Evolutionary conservation across 2,329 filamentous ascomycete genomes (phyloP).

Genomic region (Davidsoniella australis): DNA sequence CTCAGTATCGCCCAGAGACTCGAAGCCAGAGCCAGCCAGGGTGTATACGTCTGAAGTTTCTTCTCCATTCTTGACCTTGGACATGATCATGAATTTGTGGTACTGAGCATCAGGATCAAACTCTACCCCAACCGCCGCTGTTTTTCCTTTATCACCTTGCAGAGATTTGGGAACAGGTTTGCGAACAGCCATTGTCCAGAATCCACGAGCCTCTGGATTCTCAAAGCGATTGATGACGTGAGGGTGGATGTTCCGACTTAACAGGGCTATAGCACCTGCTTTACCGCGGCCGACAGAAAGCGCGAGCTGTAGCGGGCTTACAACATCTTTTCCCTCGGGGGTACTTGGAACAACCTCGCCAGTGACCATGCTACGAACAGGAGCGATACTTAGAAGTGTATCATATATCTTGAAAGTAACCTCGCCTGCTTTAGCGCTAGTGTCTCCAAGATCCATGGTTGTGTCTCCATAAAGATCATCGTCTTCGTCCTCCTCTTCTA

Average conservation of each 20-base stretch:
- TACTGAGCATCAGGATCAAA: constrained; percentile 40
- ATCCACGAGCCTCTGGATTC: constrained; percentile 53
- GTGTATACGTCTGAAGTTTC: constrained; percentile 67
- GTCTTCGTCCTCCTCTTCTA: constrained; percentile 42
- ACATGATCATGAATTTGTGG: constrained; percentile 70
- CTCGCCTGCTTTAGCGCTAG: constrained; percentile 37
- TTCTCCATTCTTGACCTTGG: constrained; percentile 52
- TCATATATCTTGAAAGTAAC: constrained; percentile 66
- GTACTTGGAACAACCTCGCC: constrained; percentile 38
- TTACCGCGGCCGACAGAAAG: constrained; percentile 46
- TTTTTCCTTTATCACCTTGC: constrained; percentile 27
- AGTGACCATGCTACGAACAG: constrained; percentile 57
- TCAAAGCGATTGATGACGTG: constrained; percentile 51
- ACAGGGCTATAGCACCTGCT: constrained; percentile 52
- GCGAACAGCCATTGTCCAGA: constrained; percentile 66
- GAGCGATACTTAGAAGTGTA: constrained; percentile 57
- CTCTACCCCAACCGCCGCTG: constrained; percentile 32
- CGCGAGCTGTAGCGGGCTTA: constrained; percentile 33
- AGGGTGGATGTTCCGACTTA: constrained; percentile 65
- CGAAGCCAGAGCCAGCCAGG: constrained; percentile 55
- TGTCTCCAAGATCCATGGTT: constrained; percentile 13
- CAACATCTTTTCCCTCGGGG: constrained; percentile 23
- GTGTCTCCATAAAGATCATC: constrained; percentile 39
- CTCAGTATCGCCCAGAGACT: constrained; percentile 65
- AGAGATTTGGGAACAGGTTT: constrained; percentile 47